Evolutionary conservation across 2,329 filamentous ascomycete genomes (phyloP), one percentile per base, ranked within the genome.

Genomic region (Penicillium rolfsii): DNA sequence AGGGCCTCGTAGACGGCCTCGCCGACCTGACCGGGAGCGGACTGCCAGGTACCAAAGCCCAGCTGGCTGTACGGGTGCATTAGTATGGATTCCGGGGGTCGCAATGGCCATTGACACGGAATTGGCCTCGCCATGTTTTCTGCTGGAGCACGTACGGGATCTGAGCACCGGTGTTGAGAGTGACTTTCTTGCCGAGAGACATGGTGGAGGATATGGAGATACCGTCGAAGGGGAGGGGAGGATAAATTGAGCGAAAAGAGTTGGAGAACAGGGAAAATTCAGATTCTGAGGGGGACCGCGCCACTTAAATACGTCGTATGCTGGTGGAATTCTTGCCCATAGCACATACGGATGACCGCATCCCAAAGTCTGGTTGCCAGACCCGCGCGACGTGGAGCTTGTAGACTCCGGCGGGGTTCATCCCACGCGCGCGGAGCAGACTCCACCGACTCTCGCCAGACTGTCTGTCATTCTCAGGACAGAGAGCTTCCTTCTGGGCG

Each of bases 1-100:
- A 78, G 62, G 46, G 76, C 76, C 63, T 77, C 65, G 61, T 75
- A 78, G 59, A 78, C 75, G 26, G 75, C 73, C 64, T 75, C 73
- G 38, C 75, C 76, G 52, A 78, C 76, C 66, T 77, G 67, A 46
- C 76, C 75, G 57, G 76, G 76, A 59, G 68, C 73, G 41, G 76
- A 74, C 61, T 78, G 76, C 76, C 76, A 78, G 60, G 76, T 78
- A 54, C 76, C 76, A 57, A 77, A 78, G 60, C 76, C 76, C 66
- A 77, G 67, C 60, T 74, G 73, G 63, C 75, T 77, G 26, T 24
- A 50, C 14, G 43, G 2, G 33, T n/a, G 38, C 6, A 48, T 60
- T 63, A 62, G 36, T 3, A 40, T 50, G n/a, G 26, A 33, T 19
- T 2, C 22, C 59, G 59, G 41, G 24, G 28, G 35, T 26, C 14